Conservation (phyloP, 768 basidiomycete genomes). For the Lepiota brunneoincarnata region DNA sequence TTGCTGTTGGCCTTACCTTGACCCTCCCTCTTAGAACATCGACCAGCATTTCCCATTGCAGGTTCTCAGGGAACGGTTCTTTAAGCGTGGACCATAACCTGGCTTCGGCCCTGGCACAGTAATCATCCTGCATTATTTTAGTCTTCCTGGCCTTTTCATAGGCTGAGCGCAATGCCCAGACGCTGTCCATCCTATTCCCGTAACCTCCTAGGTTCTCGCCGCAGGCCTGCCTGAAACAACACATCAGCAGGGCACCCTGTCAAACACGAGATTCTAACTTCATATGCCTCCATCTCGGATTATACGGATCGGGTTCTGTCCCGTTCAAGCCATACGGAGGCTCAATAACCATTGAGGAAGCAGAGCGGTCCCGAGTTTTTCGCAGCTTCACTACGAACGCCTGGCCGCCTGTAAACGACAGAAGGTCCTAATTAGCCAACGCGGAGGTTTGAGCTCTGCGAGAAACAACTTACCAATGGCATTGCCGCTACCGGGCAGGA, state of each 20-base stretch:
- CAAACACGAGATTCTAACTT: conserved; percentile 44
- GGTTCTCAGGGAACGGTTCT: conserved; percentile 62
- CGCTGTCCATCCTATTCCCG: conserved; percentile 71
- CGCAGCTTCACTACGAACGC: conserved; percentile 87
- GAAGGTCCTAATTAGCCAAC: background rate
- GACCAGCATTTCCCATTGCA: conserved; percentile 74
- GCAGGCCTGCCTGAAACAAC: conserved; percentile 52
- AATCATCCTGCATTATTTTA: conserved; percentile 67
- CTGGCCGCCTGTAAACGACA: conserved; percentile 64
- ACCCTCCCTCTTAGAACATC: conserved; percentile 86
- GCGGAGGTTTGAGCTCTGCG: background rate
- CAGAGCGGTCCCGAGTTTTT: conserved; percentile 69
- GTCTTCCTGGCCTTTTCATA: conserved; percentile 73
- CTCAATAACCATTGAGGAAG: conserved; percentile 82
- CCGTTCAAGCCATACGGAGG: conserved; percentile 66
- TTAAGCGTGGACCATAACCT: conserved; percentile 38
- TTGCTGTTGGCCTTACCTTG: conserved; percentile 45
- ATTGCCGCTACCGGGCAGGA: conserved; percentile 76
- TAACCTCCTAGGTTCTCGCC: conserved; percentile 49
- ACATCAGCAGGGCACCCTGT: conserved; percentile 1
- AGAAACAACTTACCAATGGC: conserved; percentile 55
- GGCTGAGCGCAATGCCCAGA: conserved; percentile 78
- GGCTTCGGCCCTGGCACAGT: conserved; percentile 59
- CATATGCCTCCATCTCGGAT: conserved; percentile 71
- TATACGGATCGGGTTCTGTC: conserved; percentile 31